Base-by-base conservation (phyloP, 768 basidiomycete genomes). In the Mrakia frigida region DNA sequence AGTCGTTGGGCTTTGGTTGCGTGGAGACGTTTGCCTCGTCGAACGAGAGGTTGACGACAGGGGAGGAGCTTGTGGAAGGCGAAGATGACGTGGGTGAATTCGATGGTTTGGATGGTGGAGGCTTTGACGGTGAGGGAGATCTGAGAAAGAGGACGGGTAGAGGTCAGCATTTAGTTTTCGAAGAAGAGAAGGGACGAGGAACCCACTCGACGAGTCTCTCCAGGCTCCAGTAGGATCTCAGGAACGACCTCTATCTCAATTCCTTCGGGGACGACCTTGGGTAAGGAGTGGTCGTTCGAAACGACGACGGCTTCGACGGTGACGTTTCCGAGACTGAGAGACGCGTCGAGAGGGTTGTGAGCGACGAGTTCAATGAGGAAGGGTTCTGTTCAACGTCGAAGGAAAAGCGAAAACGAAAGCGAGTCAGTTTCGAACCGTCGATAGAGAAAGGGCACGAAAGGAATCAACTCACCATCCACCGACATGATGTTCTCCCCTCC, bases 1-100 rank as follows among this genome's bases (percentile, higher is more conserved):
- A 90, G 88, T 65, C 90, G 85, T 79, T 95, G 91, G 21, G 87
- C 84, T 41, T 87, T 86, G 3, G 93, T 94, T 73, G 89, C 88
- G 72, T 94, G 89, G 16, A 97, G 85, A 70, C 94, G 86, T 63
- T 86, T 88, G 21, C 94, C 94, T n/a, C 88, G 89, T 46, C 86
- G 86, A 13, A 88, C 85, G 3, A 94, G 86, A 0, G 88, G 84
- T 82, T 95, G 94, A 0, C 82, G 85, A 35, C 86, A 85, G 3
- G 91, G 89, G 28, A 95, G 86, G 43, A 92, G 86, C 6, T 80
- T 73, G 73, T 83, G 81, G 74, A 88, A 95, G 41, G 89, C 82
- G 78, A 90, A 93, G 60, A 85, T 85, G 53, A 87, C 86, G 59
- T 89, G 83, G 21, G 87, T 87, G 60, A 95, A 83, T 33, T 83